Evolutionary conservation across 192 early-diverging fungal species (phyloP).

Genomic region (Phlyctochytrium planicorne): DNA sequence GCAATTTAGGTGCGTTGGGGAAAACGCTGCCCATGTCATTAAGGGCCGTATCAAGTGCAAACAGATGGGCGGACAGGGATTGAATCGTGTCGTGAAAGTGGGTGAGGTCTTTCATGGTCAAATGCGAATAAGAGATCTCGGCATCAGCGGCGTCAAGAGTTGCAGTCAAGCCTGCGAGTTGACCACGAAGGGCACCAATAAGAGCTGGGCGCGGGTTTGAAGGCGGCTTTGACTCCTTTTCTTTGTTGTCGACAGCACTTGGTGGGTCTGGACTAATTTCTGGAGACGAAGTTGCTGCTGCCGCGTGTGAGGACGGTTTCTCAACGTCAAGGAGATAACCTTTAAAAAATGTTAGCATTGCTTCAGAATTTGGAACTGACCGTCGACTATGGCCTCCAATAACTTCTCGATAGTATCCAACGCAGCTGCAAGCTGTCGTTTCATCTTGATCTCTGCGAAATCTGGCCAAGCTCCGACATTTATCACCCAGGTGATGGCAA

Average conservation of each 20-base stretch:
- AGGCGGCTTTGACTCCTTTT: not conserved
- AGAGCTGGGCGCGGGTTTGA: not conserved
- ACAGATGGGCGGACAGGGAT: constrained; percentile 13
- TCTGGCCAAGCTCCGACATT: constrained; percentile 23
- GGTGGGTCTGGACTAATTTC: not conserved
- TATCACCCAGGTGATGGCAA: constrained; percentile 14
- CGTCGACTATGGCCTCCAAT: no score
- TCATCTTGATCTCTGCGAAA: constrained; percentile 11
- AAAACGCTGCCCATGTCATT: not conserved
- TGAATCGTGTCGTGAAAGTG: not conserved
- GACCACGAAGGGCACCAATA: not conserved
- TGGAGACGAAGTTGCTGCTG: not conserved
- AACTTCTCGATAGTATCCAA: no score
- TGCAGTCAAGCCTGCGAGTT: constrained; percentile 12
- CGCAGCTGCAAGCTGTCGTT: not conserved
- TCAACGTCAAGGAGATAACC: not conserved
- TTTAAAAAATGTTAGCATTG: constrained; percentile 14
- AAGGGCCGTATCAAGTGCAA: constrained; percentile 10
- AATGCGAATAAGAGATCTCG: constrained; percentile 21
- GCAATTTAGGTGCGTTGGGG: not conserved
- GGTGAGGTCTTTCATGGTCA: constrained; percentile 12
- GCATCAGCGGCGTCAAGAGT: constrained; percentile 9
- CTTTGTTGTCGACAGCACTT: not conserved
- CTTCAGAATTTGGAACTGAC: no score
- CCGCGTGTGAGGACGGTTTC: not conserved